Evolutionary conservation across 352 stramenopile genomes (phyloP).

Genomic region (Globisporangium mamillatum): DNA sequence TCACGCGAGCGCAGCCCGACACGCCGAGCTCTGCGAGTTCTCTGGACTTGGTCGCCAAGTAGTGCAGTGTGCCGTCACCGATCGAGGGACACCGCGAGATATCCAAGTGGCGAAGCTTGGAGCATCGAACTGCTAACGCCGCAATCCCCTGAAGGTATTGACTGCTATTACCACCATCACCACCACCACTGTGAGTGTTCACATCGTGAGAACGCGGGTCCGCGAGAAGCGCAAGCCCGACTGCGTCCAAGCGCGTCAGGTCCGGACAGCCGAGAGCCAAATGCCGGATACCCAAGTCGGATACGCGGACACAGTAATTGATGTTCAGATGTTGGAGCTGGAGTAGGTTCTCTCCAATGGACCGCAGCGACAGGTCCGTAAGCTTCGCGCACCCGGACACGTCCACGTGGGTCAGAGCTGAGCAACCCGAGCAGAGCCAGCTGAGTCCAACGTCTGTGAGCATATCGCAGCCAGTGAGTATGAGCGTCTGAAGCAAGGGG

Average conservation of each 20-base stretch:
- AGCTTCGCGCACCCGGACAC: constrained; percentile 84
- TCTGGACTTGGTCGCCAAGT: constrained; percentile 21
- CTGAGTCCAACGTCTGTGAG: constrained; percentile 91
- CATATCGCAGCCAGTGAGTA: constrained; percentile 85
- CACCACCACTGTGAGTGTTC: not conserved
- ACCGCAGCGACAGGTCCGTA: constrained; percentile 82
- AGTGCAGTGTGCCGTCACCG: constrained; percentile 34
- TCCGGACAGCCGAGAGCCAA: constrained; percentile 46
- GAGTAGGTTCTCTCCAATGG: constrained; percentile 76
- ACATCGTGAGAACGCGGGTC: constrained; percentile 19
- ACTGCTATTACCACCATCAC: not conserved
- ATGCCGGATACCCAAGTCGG: constrained; percentile 51
- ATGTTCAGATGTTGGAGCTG: constrained; percentile 53
- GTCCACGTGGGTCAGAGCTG: constrained; percentile 80
- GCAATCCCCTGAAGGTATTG: constrained; percentile 27
- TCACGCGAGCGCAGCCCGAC: constrained; percentile 28
- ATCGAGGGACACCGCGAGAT: constrained; percentile 47
- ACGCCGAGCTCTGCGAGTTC: constrained; percentile 27
- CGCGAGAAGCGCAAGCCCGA: constrained; percentile 40
- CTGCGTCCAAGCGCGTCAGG: constrained; percentile 39
- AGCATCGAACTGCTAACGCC: constrained; percentile 32
- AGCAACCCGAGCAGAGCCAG: constrained; percentile 85
- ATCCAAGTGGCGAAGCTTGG: constrained; percentile 43
- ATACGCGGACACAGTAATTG: constrained; percentile 42
- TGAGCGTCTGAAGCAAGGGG: constrained; percentile 41